Percentiles rank a stretch among this genome's conserved stretches.
Conservation (phyloP, 768 basidiomycete genomes). For the Lactarius evosmus region DNA sequence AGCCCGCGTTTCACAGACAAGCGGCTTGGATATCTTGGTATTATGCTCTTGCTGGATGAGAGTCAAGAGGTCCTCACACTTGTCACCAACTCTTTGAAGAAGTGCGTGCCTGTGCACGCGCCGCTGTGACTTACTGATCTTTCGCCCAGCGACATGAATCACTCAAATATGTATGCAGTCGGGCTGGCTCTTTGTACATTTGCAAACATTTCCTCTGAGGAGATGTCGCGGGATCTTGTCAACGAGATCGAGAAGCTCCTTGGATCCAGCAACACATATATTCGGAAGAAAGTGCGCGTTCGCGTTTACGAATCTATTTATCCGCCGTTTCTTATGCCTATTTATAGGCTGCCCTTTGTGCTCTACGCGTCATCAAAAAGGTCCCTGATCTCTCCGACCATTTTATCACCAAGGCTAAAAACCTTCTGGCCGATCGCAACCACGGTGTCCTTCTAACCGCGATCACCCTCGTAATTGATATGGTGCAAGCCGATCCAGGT, state of each 20-base stretch:
- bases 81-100: constrained; percentile 97
- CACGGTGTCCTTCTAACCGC: constrained; percentile 95
- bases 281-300: constrained; percentile 88
- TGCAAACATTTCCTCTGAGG: constrained; percentile 98
- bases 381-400: constrained; percentile 96
- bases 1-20: constrained; percentile 96
- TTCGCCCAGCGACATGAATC: constrained; percentile 88
- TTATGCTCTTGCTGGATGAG: constrained; percentile 96
- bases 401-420: constrained; percentile 83
- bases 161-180: constrained; percentile 98
- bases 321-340: neutral
- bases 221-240: constrained; percentile 97
- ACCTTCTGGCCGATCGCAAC: constrained; percentile 90
- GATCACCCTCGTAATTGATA: constrained; percentile 91
- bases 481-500: constrained; percentile 76
- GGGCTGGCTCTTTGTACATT: constrained; percentile 97
- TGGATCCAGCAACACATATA: constrained; percentile 97
- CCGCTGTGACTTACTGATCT: constrained; percentile 12
- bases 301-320: neutral
- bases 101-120: constrained; percentile 51
- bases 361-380: constrained; percentile 88
- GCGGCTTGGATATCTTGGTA: constrained; percentile 92
- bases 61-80: constrained; percentile 96
- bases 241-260: constrained; percentile 98
- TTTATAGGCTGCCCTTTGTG: constrained; percentile 86